Base-by-base conservation (phyloP, 1,284 basidiomycete genomes). In the Trichosporon ovoides region DNA sequence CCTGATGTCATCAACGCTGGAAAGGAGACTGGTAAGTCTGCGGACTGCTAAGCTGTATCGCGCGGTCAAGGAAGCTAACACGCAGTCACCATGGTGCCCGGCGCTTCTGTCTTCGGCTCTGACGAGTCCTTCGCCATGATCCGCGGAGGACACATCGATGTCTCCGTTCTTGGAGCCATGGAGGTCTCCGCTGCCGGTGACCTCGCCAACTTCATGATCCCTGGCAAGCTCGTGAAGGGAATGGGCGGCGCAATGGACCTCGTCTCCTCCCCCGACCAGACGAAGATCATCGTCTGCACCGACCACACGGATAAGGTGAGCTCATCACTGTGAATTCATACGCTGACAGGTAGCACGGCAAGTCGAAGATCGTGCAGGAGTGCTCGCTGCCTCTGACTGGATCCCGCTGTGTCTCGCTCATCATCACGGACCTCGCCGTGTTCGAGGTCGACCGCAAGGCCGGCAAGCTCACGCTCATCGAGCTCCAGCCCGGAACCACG, bases 161-260 rank as follows among this genome's bases (percentile, higher is more conserved):
- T 96, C 55, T 87, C 93, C 12, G 94, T 98, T 72, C 85, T 88
- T 24, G 86, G 86, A 37, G 83, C 94, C 3, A 90, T 96, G 85
- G 87, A 96, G 81, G 92, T 96, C 56, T 89, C 88, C 4, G 84
- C 88, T 62, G 84, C 85, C 14, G 93, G 93, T 56, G 92, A 96
- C 72, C 87, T 98, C 63, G 74, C 95, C 55, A 98, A 97, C 81
- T 98, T 91, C 76, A 97, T 96, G 91, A 91, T 97, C 66, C 92
- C 93, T 12, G 90, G 91, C 33, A 93, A 94, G 79, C 83, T 92
- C 71, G 84, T 91, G 52, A 90, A 89, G 81, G 88, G 89, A 52
- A 93, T 96, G 74, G 93, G 93, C 35, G 93, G 94, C 57, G 92
- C 93, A 1, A 96, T 96, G 91, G 92, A 95, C 73, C 85, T 94